Evolutionary conservation across 2,329 filamentous ascomycete genomes (phyloP).

Genomic region (Pestalotiopsis sp.): DNA sequence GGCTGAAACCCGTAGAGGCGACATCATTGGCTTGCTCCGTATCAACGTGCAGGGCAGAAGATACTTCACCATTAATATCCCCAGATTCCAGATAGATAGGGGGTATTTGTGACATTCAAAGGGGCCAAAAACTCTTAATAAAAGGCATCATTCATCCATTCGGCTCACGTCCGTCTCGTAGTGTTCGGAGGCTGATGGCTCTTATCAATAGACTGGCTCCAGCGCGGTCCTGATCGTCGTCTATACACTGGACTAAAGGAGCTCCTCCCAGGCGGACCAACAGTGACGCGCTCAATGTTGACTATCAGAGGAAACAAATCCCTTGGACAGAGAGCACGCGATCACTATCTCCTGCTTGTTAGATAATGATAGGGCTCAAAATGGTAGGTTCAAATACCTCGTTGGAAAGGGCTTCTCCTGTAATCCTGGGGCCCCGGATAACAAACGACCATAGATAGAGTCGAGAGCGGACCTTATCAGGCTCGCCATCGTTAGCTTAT

Average conservation of each 20-base stretch:
- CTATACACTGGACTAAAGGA: not conserved
- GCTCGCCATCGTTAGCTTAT: slow-evolving; percentile 26
- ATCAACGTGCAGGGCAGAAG: not conserved
- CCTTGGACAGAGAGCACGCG: not conserved
- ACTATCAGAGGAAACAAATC: not conserved
- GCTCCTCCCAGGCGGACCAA: not conserved
- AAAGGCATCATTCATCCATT: not conserved
- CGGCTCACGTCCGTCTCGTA: not conserved
- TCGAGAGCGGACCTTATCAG: slow-evolving; percentile 21
- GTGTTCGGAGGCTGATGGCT: not conserved
- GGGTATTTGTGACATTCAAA: not conserved
- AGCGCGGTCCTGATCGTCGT: not conserved
- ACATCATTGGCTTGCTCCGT: not conserved
- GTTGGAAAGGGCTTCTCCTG: not conserved
- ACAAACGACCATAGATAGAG: not conserved
- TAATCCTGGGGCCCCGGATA: not conserved
- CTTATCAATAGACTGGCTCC: not conserved
- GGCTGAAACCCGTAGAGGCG: not conserved
- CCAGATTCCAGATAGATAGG: no score
- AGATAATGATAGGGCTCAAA: slow-evolving; percentile 16
- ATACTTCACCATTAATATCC: not conserved
- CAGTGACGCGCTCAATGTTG: not conserved
- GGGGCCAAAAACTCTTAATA: not conserved
- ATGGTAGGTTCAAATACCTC: slow-evolving; percentile 18
- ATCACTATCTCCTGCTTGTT: not conserved